Evolutionary conservation across 371 early-diverging fungal species (phyloP), one percentile per base, ranked within the genome.

Genomic region (Sporodiniella umbellata): DNA sequence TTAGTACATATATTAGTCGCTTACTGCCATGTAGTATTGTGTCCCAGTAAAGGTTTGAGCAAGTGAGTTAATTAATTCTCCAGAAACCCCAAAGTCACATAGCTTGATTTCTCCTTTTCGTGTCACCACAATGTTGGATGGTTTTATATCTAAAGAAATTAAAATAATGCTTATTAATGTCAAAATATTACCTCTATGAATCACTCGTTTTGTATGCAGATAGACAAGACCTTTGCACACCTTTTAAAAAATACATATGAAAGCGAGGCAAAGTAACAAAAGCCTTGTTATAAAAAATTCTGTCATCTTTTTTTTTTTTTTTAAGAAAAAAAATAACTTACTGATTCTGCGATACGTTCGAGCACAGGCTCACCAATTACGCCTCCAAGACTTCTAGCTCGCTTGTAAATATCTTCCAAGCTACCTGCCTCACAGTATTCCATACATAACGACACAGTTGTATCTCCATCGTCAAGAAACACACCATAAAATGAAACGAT

Each of bases 1-100:
- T 8, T 33, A 12, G 39, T 42, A 17, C 18, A 19, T n/a, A 19
- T 10, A 3, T 28, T 28, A 7, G 4, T 28, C 30, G 10, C 85
- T 66, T 84, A 92, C 92, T 42, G 95, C 90, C 95, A 98, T 95
- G 54, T 98, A 98, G 42, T 89, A 90, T 51, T 87, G 85, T 22
- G 99, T 97, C 7, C 99, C 99, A 0, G 93, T 91, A 78, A 96
- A 96, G 5, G 98, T 95, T 53, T 90, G 84, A 19, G 95, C 97
- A 11, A 94, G 74, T 3, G 95, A 93, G 52, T 94, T 89, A 51
- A 91, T 90, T 25, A 93, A 62, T 67, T 94, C 90, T 12, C 94
- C 93, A 18, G 90, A 88, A 4, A 97, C 96, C 35, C 97, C 97
- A 70, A 98, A 96, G 71, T 98, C 99, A 57, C 94, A 94, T 10